phyloP scores from a whole-genome alignment of 305 asterid species.

The Fraxinus floribunda region DNA sequence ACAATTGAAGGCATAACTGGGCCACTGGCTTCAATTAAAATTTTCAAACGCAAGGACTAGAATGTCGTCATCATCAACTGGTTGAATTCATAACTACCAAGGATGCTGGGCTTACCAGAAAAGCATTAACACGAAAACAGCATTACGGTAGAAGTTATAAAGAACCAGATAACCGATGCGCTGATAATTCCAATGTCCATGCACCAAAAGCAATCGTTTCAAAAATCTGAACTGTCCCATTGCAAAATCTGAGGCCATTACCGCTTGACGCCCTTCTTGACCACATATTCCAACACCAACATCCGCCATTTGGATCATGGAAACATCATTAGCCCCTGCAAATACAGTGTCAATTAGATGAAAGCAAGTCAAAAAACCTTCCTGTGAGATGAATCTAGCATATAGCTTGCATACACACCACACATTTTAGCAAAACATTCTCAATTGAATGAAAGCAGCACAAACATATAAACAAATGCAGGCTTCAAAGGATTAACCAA shows the following conservation, averaged over 20 bases:
- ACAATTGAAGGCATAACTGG: constrained; percentile 7
- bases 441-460: constrained; percentile 5
- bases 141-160: constrained; percentile 90
- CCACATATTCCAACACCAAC: constrained; percentile 99
- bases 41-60: not conserved
- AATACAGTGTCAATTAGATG: constrained; percentile 30
- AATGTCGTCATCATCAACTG: constrained; percentile 5
- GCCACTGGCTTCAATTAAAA: constrained; percentile 6
- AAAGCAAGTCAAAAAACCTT: constrained; percentile 22
- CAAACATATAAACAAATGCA: not conserved
- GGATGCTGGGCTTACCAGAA: constrained; percentile 61
- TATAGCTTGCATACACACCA: constrained; percentile 15
- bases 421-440: not conserved
- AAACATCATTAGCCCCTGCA: constrained; percentile 92
- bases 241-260: constrained; percentile 96
- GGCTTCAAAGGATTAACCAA: constrained; percentile 15
- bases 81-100: constrained; percentile 17
- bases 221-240: constrained; percentile 92
- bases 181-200: constrained; percentile 98
- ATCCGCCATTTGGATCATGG: constrained; percentile 99
- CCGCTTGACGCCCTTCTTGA: constrained; percentile 99
- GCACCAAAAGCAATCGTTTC: constrained; percentile 83
- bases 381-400: constrained; percentile 9
- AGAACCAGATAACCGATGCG: constrained; percentile 88
- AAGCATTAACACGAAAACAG: constrained; percentile 92